Percentiles rank a stretch among this genome's conserved stretches.
These are phyloP conservation scores for Nicotiana paniculata DNA, from an alignment of 257 asterid species.

Conservation along the genomic window DNA sequence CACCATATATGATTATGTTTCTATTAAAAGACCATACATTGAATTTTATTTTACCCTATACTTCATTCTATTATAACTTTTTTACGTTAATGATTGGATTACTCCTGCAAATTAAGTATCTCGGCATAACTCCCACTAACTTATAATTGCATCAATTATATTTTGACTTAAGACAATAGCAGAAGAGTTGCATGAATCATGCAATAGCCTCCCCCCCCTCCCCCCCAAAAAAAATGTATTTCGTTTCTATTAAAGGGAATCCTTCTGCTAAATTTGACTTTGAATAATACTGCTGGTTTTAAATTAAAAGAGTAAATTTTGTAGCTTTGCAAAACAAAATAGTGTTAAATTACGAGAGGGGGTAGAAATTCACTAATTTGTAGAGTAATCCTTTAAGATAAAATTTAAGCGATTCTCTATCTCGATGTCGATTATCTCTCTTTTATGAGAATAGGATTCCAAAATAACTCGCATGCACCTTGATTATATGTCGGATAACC, in stretches of 20 bases:
- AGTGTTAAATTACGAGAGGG: not conserved
- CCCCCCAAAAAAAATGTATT: not conserved
- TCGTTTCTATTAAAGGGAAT: not conserved
- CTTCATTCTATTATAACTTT: not conserved
- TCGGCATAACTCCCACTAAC: not conserved
- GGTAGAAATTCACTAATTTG: too few species aligned
- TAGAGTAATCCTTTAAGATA: not conserved
- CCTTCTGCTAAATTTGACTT: not conserved
- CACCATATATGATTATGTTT: not conserved
- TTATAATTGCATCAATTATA: not conserved
- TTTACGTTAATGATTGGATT: not conserved
- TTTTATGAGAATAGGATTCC: not conserved
- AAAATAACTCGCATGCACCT: not conserved
- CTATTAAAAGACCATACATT: not conserved
- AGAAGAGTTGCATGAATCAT: not conserved
- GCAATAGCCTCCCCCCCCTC: not conserved
- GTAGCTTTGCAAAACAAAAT: not conserved
- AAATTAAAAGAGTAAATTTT: not conserved
- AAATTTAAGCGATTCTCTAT: not conserved
- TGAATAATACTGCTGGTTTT: not conserved
- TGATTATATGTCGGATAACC: not conserved
- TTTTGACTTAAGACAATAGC: not conserved
- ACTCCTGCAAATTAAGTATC: not conserved
- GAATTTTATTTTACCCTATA: not conserved
- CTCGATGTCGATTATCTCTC: not conserved